Base-by-base conservation (phyloP, 768 basidiomycete species). In the Amyloporia xantha region DNA sequence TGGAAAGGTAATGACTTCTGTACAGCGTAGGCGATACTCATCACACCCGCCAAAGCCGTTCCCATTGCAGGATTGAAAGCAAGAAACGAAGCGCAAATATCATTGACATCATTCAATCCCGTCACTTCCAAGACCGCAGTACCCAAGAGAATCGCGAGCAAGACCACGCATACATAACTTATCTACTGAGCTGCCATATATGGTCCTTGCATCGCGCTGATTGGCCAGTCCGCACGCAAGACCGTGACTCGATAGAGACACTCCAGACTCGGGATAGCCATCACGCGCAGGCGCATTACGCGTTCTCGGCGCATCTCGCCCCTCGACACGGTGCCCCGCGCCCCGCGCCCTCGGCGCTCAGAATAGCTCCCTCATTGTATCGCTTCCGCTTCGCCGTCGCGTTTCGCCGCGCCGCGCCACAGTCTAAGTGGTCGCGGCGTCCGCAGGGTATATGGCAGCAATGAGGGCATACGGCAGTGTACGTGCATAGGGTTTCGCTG, bases 291-390 rank as follows among this genome's bases (percentile, higher is more conserved):
- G 30, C 30, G 9, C 15, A 7, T 7, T 15, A 33, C 15, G 9
- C 30, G 30, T 15, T 33, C 30, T 33, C 30, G 30, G 30, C 30
- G 7, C 30, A 15, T 33, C 30, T 33, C 30, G 30, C 30, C 30
- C 30, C 38, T 40, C 49, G 45, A 47, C n/a, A 33, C 30, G 30
- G 30, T 15, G 30, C 7, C n/a, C n/a, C n/a, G n/a, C n/a, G n/a
- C n/a, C n/a, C n/a, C n/a, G n/a, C n/a, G n/a, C n/a, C n/a, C n/a
- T n/a, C n/a, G n/a, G 15, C 30, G 30, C 9, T 15, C 30, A 33
- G 9, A 33, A 33, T 33, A 33, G 30, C n/a, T n/a, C n/a, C n/a
- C n/a, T 33, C 30, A 15, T 15, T 15, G 30, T 33, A 15, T 15
- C 30, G 9, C 15, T 33, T 33, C 15, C 15, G 30, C 30, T 15